phyloP scores from a whole-genome alignment of 2,329 filamentous ascomycete species.

The Westerdykella sp. region DNA sequence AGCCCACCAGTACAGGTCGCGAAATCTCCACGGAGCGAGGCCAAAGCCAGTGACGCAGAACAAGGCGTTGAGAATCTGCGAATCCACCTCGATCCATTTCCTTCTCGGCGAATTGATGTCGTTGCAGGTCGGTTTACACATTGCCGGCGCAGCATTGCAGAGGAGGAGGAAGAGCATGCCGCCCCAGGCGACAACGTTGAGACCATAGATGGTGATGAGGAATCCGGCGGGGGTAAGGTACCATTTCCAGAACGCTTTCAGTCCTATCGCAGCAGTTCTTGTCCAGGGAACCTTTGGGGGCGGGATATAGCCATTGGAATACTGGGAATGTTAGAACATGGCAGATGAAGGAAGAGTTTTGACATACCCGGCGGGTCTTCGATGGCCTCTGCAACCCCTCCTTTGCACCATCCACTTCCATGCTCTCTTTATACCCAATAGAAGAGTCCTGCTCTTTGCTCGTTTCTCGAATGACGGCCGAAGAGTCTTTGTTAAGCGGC shows the following conservation, averaged over 20 bases:
- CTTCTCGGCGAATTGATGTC: conserved; percentile 69
- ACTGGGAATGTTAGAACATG: conserved; percentile 11
- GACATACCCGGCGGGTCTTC: too few relatives aligned
- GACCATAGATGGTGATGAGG: conserved; percentile 68
- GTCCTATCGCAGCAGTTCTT: conserved; percentile 52
- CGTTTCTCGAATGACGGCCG: neutral
- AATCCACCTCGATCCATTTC: conserved; percentile 79
- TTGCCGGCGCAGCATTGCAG: conserved; percentile 65
- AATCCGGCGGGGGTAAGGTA: conserved; percentile 70
- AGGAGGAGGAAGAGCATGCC: conserved; percentile 85
- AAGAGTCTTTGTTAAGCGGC: neutral
- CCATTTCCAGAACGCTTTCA: conserved; percentile 64
- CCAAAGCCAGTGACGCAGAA: conserved; percentile 87
- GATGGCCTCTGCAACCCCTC: too few relatives aligned
- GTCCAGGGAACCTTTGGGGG: conserved; percentile 48
- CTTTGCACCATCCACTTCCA: neutral
- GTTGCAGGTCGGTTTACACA: conserved; percentile 66
- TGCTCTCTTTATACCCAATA: neutral
- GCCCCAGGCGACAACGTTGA: conserved; percentile 83
- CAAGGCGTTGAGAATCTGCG: conserved; percentile 74
- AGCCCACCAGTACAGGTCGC: conserved; percentile 69
- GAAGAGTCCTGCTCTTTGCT: neutral
- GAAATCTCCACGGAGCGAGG: conserved; percentile 74
- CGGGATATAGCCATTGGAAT: conserved; percentile 38
- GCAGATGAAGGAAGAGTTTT: too few relatives aligned